A percentile compares a stretch with the other conserved stretches of the same genome.
phyloP scores from a whole-genome alignment of 768 basidiomycete species.

The Naganishia friedmannii region DNA sequence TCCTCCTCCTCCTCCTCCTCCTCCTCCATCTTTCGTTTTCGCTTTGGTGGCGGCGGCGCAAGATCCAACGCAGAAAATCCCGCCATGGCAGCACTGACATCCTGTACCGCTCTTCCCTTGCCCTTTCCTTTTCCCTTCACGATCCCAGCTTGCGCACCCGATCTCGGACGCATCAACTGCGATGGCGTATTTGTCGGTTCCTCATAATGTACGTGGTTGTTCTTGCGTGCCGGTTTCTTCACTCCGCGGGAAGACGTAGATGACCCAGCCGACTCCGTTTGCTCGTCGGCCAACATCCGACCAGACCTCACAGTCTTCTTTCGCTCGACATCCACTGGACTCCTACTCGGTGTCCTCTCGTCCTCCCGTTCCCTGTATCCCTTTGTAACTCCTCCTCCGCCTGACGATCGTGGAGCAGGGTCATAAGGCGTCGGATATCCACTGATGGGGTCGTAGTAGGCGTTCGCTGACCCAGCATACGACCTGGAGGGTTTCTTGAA shows the following conservation, averaged over 20 bases:
- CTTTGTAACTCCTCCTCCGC: background rate
- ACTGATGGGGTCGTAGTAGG: slow-evolving; percentile 23
- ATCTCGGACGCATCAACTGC: slow-evolving; percentile 2
- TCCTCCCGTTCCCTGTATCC: background rate
- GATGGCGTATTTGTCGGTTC: background rate
- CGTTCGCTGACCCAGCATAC: slow-evolving; percentile 14
- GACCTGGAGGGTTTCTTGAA: slow-evolving; percentile 30
- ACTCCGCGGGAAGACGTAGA: background rate
- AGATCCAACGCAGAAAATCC: slow-evolving; percentile 25
- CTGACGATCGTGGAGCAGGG: background rate
- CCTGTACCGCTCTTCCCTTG: background rate
- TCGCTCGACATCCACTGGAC: background rate
- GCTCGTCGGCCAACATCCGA: background rate
- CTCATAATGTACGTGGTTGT: slow-evolving; percentile 5
- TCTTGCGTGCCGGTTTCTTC: background rate
- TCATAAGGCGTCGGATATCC: slow-evolving; percentile 27
- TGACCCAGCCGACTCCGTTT: background rate
- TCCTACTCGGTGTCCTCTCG: slow-evolving; percentile 4
- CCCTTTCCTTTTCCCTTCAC: background rate
- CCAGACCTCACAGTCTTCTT: background rate
- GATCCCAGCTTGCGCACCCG: background rate
- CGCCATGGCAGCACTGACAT: slow-evolving; percentile 8
- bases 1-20: background rate
- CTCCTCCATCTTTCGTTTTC: background rate
- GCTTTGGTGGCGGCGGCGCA: slow-evolving; percentile 25